Percentiles rank a stretch among this genome's conserved stretches.
Conservation (phyloP, 2,329 filamentous ascomycete species). For the Escovopsis sp. region DNA sequence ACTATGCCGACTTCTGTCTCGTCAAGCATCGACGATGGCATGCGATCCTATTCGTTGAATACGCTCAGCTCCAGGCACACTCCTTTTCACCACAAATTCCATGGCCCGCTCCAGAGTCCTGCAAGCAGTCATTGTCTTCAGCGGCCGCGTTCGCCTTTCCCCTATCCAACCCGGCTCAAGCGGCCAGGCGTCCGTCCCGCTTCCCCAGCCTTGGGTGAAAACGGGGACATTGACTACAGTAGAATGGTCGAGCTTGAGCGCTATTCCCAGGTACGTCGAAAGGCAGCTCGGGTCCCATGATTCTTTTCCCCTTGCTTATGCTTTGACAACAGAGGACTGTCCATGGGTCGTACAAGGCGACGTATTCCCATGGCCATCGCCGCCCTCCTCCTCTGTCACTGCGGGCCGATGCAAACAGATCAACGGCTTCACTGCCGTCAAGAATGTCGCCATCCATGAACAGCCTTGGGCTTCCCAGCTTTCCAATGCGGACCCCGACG, state of each 20-base stretch:
- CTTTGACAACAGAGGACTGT: constrained; percentile 24
- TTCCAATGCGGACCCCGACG: constrained; percentile 21
- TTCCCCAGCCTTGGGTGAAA: constrained; percentile 33
- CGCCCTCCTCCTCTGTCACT: constrained; percentile 23
- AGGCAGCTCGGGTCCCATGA: too few species aligned
- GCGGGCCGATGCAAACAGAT: constrained; percentile 24
- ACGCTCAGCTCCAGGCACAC: constrained; percentile 31
- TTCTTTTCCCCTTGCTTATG: background rate
- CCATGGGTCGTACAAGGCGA: constrained; percentile 26
- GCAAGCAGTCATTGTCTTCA: constrained; percentile 27
- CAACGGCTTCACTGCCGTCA: constrained; percentile 23
- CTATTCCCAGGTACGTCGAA: constrained; percentile 25
- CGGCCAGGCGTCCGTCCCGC: constrained; percentile 34
- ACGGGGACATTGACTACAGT: constrained; percentile 31
- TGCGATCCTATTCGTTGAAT: constrained; percentile 39
- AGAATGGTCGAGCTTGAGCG: constrained; percentile 35
- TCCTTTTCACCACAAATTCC: constrained; percentile 32
- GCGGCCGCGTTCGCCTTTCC: constrained; percentile 42
- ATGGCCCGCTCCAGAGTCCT: constrained; percentile 31
- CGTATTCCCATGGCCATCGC: constrained; percentile 19
- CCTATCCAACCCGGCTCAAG: constrained; percentile 41
- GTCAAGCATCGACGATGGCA: constrained; percentile 28
- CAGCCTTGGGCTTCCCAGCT: constrained; percentile 7
- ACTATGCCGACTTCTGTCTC: constrained; percentile 27
- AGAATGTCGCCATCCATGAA: constrained; percentile 14